These are phyloP conservation scores for Ophiostoma triangulosporum DNA, from an alignment of 2,329 filamentous ascomycete genomes.

Conservation along the genomic window DNA sequence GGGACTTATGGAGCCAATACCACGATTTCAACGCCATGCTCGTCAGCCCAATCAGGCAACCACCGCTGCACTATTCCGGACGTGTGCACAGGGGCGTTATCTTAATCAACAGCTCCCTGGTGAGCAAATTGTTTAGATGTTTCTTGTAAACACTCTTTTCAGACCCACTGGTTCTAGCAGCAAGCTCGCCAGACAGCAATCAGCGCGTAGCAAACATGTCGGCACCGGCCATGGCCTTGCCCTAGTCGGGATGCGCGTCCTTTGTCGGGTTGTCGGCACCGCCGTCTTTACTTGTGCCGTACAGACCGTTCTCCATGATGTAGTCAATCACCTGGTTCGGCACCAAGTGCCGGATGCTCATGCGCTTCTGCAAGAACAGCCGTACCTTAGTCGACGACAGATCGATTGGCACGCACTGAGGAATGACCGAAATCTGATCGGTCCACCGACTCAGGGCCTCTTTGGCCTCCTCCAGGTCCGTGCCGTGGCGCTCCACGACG, in stretches of 20 bases:
- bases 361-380: conserved; percentile 62
- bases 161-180: no score
- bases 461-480: conserved; percentile 71
- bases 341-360: conserved; percentile 62
- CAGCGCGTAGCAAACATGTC: neutral
- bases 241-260: conserved; percentile 1
- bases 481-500: conserved; percentile 77
- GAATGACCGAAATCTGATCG: conserved; percentile 76
- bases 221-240: neutral
- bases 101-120: no score
- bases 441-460: conserved; percentile 71
- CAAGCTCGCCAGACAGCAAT: neutral
- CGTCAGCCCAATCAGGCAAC: no score
- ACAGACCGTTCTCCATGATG: conserved; percentile 10
- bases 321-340: conserved; percentile 13
- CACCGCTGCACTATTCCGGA: no score
- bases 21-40: no score
- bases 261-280: neutral
- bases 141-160: no score
- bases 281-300: conserved; percentile 9
- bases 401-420: conserved; percentile 77
- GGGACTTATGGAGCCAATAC: no score
- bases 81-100: no score
- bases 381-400: conserved; percentile 71
- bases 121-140: no score